Evolutionary conservation across 169 alveolate species (phyloP).

Genomic region (Eimeria necatrix): DNA sequence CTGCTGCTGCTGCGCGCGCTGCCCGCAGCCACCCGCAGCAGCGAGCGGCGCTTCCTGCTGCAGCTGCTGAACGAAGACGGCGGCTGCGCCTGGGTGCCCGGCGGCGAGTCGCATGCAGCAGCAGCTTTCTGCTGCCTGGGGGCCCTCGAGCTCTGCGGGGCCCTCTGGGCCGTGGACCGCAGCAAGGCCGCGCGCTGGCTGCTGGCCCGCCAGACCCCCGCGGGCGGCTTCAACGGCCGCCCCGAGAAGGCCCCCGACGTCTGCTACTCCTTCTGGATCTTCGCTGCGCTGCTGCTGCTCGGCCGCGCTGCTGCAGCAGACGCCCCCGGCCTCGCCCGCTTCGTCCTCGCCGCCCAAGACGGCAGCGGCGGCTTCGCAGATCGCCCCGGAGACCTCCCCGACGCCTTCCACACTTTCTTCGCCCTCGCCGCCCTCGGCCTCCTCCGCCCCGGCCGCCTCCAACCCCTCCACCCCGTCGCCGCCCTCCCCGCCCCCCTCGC

Average conservation of each 20-base stretch:
- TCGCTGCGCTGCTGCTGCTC: slow-evolving; percentile 90
- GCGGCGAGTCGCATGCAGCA: slow-evolving; percentile 98
- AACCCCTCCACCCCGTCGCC: slow-evolving; percentile 74
- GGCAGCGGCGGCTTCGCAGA: slow-evolving; percentile 81
- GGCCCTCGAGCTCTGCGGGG: slow-evolving; percentile 71
- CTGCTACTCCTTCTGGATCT: slow-evolving; percentile 97
- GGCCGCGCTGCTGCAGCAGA: slow-evolving; percentile 79
- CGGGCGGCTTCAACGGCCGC: slow-evolving; percentile 97
- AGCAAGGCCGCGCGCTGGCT: slow-evolving; percentile 88
- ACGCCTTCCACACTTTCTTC: slow-evolving; percentile 96
- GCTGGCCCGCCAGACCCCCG: slow-evolving; percentile 88
- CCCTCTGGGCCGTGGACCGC: slow-evolving; percentile 47
- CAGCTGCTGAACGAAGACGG: slow-evolving; percentile 95
- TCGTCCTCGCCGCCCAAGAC: slow-evolving; percentile 80
- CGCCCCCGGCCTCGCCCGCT: slow-evolving; percentile 61
- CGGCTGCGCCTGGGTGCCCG: slow-evolving; percentile 96
- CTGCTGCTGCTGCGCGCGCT: slow-evolving; percentile 86
- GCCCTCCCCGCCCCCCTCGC: slow-evolving; percentile 69
- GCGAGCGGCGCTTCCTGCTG: slow-evolving; percentile 90
- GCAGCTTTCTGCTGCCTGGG: slow-evolving; percentile 95
- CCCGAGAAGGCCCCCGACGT: slow-evolving; percentile 98
- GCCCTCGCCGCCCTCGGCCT: slow-evolving; percentile 94
- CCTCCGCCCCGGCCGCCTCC: slow-evolving; percentile 12
- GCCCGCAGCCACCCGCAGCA: slow-evolving; percentile 85
- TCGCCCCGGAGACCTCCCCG: slow-evolving; percentile 88